Evolutionary conservation across 192 early-diverging fungal genomes (phyloP), one percentile per base, ranked within the genome.

Genomic region (Chytriomyces sp.): DNA sequence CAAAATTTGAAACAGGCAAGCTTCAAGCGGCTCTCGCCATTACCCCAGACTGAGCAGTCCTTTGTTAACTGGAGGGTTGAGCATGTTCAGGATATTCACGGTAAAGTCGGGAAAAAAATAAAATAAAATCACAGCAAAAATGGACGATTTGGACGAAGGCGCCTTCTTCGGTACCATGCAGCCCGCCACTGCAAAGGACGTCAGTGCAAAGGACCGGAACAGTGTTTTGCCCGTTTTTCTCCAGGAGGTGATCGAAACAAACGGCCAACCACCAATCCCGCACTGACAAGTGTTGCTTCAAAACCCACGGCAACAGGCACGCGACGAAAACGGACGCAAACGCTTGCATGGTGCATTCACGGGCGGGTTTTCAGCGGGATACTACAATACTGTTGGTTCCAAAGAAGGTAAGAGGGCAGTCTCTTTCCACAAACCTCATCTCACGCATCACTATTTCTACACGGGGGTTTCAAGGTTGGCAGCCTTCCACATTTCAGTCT

Each of bases 311-410:
- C 63, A 18, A 67, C 50, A 84, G 79, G 78, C 72, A 4, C 83
- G 85, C 11, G 83, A 85, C 71, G 83, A 85, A 73, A 83, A 92
- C 50, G 95, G 94, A 11, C 84, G 92, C 24, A 86, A 92, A 66
- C 84, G 95, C 48, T 90, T 97, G 60, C 95, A 95, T 78, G 95
- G 96, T 13, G 94, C 95, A 6, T 97, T 97, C 81, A 94, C 91
- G 20, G 96, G 96, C 53, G 96, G 96, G n/a, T 98, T 92, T 76
- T 92, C 91, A 0, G 97, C 96, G 5, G 97, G 96, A 10, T 97
- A 98, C 72, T 95, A 88, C 81, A 96, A 96, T 76, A 97, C 95
- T 0, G 97, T 95, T 8, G 97, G 97, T 6, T 97, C 97, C 10
- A 96, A 97, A 87, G 94, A 97, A 82, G 95, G 95, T 86, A 35